These are phyloP conservation scores for Amanita rubescens DNA, from an alignment of 768 basidiomycete genomes.

Conservation along the genomic window DNA sequence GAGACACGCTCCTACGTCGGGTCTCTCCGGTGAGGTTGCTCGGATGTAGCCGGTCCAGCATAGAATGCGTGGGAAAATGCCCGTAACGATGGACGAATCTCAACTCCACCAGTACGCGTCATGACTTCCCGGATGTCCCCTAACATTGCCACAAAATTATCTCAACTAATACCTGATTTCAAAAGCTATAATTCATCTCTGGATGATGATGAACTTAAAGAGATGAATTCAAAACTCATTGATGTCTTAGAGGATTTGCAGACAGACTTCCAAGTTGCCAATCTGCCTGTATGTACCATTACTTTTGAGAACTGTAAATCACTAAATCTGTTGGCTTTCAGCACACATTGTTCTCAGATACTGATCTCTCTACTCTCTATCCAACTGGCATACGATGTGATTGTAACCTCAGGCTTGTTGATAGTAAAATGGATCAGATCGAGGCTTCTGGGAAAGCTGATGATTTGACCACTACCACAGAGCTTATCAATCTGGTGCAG, in stretches of 20 bases:
- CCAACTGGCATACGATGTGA: background rate
- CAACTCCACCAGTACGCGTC: background rate
- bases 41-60: too few species aligned
- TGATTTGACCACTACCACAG: background rate
- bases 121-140: background rate
- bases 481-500: background rate
- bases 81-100: background rate
- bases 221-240: background rate
- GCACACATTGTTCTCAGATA: background rate
- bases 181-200: background rate
- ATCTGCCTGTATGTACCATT: background rate
- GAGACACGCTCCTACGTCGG: too few species aligned
- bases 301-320: background rate
- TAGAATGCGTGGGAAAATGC: conserved; percentile 18
- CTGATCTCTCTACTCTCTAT: background rate
- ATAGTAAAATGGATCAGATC: background rate
- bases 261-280: background rate
- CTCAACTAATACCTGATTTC: background rate
- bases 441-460: background rate
- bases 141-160: background rate
- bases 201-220: background rate
- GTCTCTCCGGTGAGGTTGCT: too few species aligned
- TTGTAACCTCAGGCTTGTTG: background rate
- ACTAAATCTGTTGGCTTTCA: background rate
- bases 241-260: background rate